Evolutionary conservation across 768 basidiomycete species (phyloP).

Genomic region (Pholiota microspora): DNA sequence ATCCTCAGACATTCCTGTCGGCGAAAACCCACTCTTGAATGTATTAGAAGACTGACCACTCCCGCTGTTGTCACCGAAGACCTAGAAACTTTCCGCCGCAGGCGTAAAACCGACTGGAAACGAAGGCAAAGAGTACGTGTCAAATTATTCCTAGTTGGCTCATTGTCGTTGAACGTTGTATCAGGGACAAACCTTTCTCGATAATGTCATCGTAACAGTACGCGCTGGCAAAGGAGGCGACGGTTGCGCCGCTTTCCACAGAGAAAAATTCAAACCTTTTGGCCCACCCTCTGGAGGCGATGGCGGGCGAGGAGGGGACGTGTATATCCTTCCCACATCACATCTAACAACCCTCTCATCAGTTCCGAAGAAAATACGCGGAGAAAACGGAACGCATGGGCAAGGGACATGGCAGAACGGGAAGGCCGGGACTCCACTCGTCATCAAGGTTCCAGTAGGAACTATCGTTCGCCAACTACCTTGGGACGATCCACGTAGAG

Average conservation of each 20-base stretch:
- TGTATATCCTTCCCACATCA: slow-evolving; percentile 80
- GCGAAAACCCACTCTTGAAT: not conserved
- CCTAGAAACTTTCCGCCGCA: slow-evolving; percentile 40
- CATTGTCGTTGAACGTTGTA: slow-evolving; percentile 10
- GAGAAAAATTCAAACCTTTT: slow-evolving; percentile 79
- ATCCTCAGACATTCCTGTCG: not conserved
- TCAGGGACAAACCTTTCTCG: slow-evolving; percentile 78
- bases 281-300: slow-evolving; percentile 94
- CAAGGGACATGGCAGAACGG: slow-evolving; percentile 90
- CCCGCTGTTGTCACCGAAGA: slow-evolving; percentile 20
- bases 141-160: not conserved
- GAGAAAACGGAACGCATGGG: slow-evolving; percentile 66
- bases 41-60: slow-evolving; percentile 2
- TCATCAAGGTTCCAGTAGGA: slow-evolving; percentile 85
- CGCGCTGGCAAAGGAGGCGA: slow-evolving; percentile 84
- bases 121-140: slow-evolving; percentile 61
- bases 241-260: slow-evolving; percentile 91
- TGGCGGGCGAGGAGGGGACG: slow-evolving; percentile 85
- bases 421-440: slow-evolving; percentile 62
- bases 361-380: slow-evolving; percentile 67
- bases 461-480: slow-evolving; percentile 82
- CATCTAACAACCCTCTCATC: slow-evolving; percentile 76
- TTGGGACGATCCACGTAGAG: slow-evolving; percentile 61
- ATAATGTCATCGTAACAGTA: slow-evolving; percentile 77
- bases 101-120: slow-evolving; percentile 72